phyloP scores from a whole-genome alignment of 164 flowering plant species.

The Chloranthus sessilifolius region DNA sequence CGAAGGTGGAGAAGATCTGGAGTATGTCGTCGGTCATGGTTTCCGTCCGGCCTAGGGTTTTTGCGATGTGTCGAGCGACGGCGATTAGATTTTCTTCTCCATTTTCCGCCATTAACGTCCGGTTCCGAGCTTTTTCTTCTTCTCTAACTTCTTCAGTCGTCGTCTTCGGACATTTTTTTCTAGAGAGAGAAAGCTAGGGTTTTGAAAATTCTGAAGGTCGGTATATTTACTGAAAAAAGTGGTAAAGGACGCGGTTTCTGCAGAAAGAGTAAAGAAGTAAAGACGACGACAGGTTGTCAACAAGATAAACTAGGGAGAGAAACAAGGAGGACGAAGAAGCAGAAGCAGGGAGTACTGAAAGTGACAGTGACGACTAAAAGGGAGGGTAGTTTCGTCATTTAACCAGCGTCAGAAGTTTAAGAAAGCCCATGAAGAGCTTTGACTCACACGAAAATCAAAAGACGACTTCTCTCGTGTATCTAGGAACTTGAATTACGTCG shows the following conservation, averaged over 20 bases:
- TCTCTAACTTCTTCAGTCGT: background rate
- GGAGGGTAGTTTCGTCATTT: too few species aligned
- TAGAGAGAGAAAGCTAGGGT: too few species aligned
- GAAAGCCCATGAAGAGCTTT: too few species aligned
- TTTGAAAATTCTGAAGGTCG: background rate
- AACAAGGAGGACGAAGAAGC: too few species aligned
- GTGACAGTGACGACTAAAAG: too few species aligned
- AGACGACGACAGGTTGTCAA: too few species aligned
- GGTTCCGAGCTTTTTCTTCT: background rate
- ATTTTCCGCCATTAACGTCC: conserved; percentile 28
- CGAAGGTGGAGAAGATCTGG: conserved; percentile 83
- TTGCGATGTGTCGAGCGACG: conserved; percentile 89
- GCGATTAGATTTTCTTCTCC: conserved; percentile 89
- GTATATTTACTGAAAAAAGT: background rate
- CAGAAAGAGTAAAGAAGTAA: conserved; percentile 1
- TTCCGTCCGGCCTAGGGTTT: conserved; percentile 75
- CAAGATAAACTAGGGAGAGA: too few species aligned
- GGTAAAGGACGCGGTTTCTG: conserved; percentile 8
- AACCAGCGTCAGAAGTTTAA: too few species aligned
- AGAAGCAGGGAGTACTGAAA: too few species aligned
- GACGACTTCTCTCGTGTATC: too few species aligned
- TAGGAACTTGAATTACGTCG: too few species aligned
- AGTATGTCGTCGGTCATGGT: conserved; percentile 82
- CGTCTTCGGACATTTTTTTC: background rate
- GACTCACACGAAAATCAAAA: too few species aligned